A percentile compares a stretch with the other conserved stretches of the same genome.
phyloP scores from a whole-genome alignment of 306 rosid genomes.

The Acacia confusa region DNA sequence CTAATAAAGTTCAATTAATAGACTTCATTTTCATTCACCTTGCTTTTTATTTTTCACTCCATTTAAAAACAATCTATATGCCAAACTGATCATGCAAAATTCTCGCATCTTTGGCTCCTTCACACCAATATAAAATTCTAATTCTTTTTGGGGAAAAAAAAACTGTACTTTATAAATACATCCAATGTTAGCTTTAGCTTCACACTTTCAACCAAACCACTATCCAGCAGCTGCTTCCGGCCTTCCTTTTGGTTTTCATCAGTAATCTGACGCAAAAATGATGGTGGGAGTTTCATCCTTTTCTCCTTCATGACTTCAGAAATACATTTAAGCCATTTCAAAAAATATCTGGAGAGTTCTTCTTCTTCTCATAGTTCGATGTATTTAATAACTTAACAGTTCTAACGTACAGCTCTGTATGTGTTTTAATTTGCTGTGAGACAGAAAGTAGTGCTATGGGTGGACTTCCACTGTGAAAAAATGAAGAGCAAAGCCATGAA shows the following conservation, averaged over 20 bases:
- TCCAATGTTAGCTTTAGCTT: background rate
- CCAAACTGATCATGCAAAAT: background rate
- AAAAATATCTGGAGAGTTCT: background rate
- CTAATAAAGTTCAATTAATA: too few species aligned
- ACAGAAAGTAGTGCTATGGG: background rate
- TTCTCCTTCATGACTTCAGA: background rate
- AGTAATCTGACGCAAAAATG: background rate
- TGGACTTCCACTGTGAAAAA: background rate
- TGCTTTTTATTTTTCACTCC: background rate
- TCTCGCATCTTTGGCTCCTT: background rate
- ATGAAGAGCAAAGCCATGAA: constrained; percentile 4
- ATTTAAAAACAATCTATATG: background rate
- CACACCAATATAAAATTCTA: background rate
- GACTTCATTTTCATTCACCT: background rate
- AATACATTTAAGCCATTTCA: background rate
- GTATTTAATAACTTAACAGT: background rate
- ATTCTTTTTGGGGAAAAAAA: background rate
- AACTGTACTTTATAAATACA: background rate
- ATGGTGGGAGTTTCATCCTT: background rate
- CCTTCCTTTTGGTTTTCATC: background rate
- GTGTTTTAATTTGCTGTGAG: background rate
- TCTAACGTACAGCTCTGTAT: background rate
- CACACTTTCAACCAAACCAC: background rate
- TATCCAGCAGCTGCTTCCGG: background rate
- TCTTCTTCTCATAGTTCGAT: background rate